Conservation (phyloP, 2,329 filamentous ascomycete genomes). For the Sclerotinia nivalis region DNA sequence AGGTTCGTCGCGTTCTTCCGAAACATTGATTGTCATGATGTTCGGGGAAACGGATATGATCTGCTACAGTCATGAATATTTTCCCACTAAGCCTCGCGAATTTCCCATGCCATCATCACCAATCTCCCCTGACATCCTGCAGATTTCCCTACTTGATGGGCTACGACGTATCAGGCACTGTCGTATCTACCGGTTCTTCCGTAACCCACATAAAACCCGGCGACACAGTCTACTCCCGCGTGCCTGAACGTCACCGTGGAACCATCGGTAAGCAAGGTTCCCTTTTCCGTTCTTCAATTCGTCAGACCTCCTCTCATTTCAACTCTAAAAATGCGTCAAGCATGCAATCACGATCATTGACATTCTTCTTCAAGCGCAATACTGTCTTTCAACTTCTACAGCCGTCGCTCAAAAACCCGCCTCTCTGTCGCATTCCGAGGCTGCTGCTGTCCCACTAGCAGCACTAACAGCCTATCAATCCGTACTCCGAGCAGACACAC, state of each 20-base stretch:
- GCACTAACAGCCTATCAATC: slow-evolving; percentile 46
- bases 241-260: slow-evolving; percentile 42
- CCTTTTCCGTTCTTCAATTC: not conserved
- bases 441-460: slow-evolving; percentile 46
- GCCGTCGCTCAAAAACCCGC: slow-evolving; percentile 45
- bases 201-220: slow-evolving; percentile 44
- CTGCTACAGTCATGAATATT: not conserved
- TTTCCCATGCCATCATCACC: no score
- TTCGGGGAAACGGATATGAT: not conserved
- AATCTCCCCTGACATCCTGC: not conserved
- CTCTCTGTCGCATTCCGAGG: slow-evolving; percentile 44
- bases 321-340: not conserved
- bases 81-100: not conserved
- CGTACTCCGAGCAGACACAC: slow-evolving; percentile 40
- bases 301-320: not conserved
- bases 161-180: slow-evolving; percentile 46
- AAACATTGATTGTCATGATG: not conserved
- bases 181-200: slow-evolving; percentile 42
- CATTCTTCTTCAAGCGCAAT: slow-evolving; percentile 26
- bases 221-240: slow-evolving; percentile 44
- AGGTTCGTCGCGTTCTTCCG: not conserved
- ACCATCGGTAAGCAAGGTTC: slow-evolving; percentile 29
- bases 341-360: not conserved
- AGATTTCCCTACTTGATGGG: slow-evolving; percentile 49
- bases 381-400: slow-evolving; percentile 36